phyloP scores from a whole-genome alignment of 306 rosid species.

The Pterocarpus santalinus region DNA sequence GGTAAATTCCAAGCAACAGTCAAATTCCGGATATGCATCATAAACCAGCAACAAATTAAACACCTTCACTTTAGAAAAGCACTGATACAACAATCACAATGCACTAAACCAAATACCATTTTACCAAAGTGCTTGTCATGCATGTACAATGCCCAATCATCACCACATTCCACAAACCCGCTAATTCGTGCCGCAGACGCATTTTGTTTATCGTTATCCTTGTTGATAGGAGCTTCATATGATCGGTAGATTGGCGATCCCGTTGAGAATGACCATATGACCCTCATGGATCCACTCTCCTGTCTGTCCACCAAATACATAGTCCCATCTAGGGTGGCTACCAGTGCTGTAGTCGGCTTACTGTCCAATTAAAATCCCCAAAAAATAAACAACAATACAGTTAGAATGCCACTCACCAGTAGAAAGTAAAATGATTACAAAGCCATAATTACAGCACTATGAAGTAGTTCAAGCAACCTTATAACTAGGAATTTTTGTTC shows the following conservation, averaged over 20 bases:
- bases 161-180: slow-evolving; percentile 71
- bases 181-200: slow-evolving; percentile 39
- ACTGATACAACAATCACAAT: slow-evolving; percentile 23
- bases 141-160: slow-evolving; percentile 74
- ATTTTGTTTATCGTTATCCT: slow-evolving; percentile 56
- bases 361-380: slow-evolving; percentile 44
- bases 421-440: slow-evolving; percentile 1
- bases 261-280: slow-evolving; percentile 74
- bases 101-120: slow-evolving; percentile 59
- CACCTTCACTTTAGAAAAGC: slow-evolving; percentile 13
- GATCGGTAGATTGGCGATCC: slow-evolving; percentile 74
- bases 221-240: slow-evolving; percentile 52
- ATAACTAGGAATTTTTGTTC: not conserved
- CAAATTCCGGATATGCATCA: slow-evolving; percentile 32
- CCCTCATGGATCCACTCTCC: slow-evolving; percentile 50
- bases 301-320: slow-evolving; percentile 64
- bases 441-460: not conserved
- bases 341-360: slow-evolving; percentile 55
- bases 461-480: slow-evolving; percentile 11
- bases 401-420: slow-evolving; percentile 1
- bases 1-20: slow-evolving; percentile 28
- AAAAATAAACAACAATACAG: not conserved
- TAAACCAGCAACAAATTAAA: slow-evolving; percentile 19
- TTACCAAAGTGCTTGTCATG: slow-evolving; percentile 61
- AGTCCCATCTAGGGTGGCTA: slow-evolving; percentile 71